Base-by-base conservation (phyloP, 106 monocot genomes). In the Dioscorea dumetorum region DNA sequence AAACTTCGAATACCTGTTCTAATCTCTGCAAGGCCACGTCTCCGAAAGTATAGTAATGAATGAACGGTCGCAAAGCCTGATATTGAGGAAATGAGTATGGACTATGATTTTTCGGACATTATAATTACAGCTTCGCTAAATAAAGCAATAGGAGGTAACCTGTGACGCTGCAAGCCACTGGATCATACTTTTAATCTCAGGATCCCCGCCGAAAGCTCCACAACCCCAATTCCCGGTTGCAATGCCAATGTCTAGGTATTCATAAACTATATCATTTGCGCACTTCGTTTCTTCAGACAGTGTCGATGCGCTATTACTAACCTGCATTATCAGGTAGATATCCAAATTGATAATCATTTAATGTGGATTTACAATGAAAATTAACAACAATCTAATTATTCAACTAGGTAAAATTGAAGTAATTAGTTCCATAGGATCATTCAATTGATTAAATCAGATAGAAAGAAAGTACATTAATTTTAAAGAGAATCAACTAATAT, bases 91-190 rank as follows among this genome's bases (percentile, higher is more conserved):
- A 24, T 28, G 28, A 34, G 17, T 17, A 41, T 33, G 7, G 24
- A 16, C 5, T 19, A 63, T 0, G 20, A 12, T 8, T 60, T 23
- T 35, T 13, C 4, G 31, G 17, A 1, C 21, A 5, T 33, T 34
- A 32, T 33, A 34, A 0, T 8, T 18, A 18, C 34, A 15, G 41
- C 6, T 41, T 41, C 9, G 41, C 41, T 41, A 63, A 35, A 32
- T 63, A 63, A 63, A 18, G 13, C 17, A 33, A 2, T 33, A 63
- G 17, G n/a, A 8, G 63, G 4, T 4, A 8, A 87, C 95, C 97
- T 97, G 97, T 69, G 97, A 92, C 76, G 97, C 89, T 72, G 91
- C 86, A 78, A 97, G 84, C 97, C 97, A 97, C 72, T 97, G 97
- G 75, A 97, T 80, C 56, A 90, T 84, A 68, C 84, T 72, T 78